A percentile compares a stretch with the other conserved stretches of the same genome.
Evolutionary conservation across 495 filamentous ascomycete genomes (phyloP).

Genomic region (Poronia punctata): DNA sequence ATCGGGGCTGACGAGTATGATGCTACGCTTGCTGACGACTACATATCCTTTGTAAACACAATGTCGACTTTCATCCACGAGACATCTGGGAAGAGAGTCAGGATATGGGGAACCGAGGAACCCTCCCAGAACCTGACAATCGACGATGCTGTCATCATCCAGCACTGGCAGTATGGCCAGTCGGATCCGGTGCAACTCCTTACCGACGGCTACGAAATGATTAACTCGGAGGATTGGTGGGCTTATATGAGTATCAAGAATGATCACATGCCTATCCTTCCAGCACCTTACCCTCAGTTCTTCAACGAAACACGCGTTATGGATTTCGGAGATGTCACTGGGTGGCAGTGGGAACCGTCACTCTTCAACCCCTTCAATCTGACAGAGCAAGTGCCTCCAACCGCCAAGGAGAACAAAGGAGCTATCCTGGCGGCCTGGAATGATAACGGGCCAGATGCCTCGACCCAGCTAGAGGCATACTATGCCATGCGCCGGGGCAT

Average conservation of each 20-base stretch:
- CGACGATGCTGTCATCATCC: conserved; percentile 38
- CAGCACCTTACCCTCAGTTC: conserved; percentile 48
- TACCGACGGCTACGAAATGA: conserved; percentile 33
- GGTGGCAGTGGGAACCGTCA: conserved; percentile 46
- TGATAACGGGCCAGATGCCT: conserved; percentile 50
- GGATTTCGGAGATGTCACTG: conserved; percentile 35
- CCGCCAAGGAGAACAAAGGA: conserved; percentile 33
- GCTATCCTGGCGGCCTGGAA: conserved; percentile 52
- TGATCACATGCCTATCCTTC: conserved; percentile 45
- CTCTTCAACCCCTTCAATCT: conserved; percentile 42
- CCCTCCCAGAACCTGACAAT: conserved; percentile 34
- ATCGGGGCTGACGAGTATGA: conserved; percentile 55
- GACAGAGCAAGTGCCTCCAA: conserved; percentile 27
- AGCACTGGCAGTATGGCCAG: conserved; percentile 54
- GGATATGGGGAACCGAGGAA: conserved; percentile 51
- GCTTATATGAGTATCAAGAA: conserved; percentile 51
- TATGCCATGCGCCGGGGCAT: conserved; percentile 48
- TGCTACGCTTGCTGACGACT: conserved; percentile 40
- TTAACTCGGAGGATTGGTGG: conserved; percentile 54
- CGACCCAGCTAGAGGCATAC: conserved; percentile 48
- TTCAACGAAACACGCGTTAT: conserved; percentile 44
- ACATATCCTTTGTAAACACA: conserved; percentile 48
- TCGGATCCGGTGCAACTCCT: conserved; percentile 44
- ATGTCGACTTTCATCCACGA: conserved; percentile 39
- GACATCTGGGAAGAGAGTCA: conserved; percentile 37